phyloP scores from a whole-genome alignment of 805 yeast species.

The Cyberlindnera euphorbiiphila region DNA sequence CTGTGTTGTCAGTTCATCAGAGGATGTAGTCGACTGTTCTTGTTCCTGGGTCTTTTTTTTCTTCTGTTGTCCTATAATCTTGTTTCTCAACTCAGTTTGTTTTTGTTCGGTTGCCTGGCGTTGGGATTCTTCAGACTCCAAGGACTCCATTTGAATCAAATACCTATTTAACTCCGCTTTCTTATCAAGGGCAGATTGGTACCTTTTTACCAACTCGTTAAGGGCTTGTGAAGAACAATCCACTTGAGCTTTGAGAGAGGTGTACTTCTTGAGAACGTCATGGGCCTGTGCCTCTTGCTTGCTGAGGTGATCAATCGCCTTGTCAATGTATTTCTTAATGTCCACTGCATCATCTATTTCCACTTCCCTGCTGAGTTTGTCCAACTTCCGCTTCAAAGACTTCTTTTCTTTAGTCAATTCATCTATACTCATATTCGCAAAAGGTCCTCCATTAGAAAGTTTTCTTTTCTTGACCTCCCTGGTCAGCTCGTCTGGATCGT shows the following conservation, averaged over 20 bases:
- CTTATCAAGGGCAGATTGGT: not conserved
- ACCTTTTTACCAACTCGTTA: not conserved
- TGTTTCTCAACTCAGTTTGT: conserved; percentile 10
- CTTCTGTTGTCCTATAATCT: conserved; percentile 9
- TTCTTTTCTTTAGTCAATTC: no score
- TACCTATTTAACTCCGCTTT: conserved; percentile 5
- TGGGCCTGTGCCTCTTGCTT: not conserved
- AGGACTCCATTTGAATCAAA: conserved; percentile 14
- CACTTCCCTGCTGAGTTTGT: not conserved
- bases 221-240: not conserved
- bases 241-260: no score
- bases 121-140: conserved; percentile 16
- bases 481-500: conserved; percentile 5
- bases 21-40: not conserved
- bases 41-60: conserved; percentile 2
- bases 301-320: not conserved
- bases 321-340: not conserved
- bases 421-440: no score
- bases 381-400: not conserved
- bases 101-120: conserved; percentile 7
- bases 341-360: not conserved
- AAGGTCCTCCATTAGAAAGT: conserved; percentile 8
- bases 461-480: conserved; percentile 13
- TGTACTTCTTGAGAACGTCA: no score
- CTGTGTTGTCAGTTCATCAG: conserved; percentile 1